Evolutionary conservation across 805 yeast species (phyloP), one percentile per base, ranked within the genome.

Genomic region (Ogataea paradorogensis): DNA sequence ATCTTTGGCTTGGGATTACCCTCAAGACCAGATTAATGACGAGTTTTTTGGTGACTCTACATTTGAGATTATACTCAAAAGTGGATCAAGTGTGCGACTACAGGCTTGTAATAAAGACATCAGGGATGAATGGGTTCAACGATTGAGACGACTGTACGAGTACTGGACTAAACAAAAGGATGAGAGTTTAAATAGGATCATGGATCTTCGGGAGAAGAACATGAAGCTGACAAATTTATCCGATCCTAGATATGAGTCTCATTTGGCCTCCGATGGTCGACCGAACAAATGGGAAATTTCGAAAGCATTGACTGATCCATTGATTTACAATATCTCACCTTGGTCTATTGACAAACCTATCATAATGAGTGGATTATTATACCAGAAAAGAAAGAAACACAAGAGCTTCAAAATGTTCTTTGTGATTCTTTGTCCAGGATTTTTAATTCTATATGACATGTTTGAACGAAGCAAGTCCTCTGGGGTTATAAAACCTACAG

Each of bases 401-500:
- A 62, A 86, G 1, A 69, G 76, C 25, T 91, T 90, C 62, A 64
- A 61, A 31, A 76, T 74, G 43, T 77, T 64, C 50, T 82, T 67
- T 58, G 85, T 77, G 7, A 69, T 86, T 1, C 65, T 88, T 11
- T 73, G 84, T 32, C 89, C 93, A 1, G 90, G 91, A 0, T 77
- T 71, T 45, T 49, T 91, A 14, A 60, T 81, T 0, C 56, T 88
- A 2, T 90, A 71, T 58, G 63, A 74, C 9, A 64, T 74, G 33
- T 74, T 65, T 44, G 59, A 65, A 27, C 65, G 89, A 41, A 66
- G 76, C 9, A 59, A 62, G 15, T 45, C 61, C 1, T 45, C 50
- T 1, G 76, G 81, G 0, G 69, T 69, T 2, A 61, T 70, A 3
- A 67, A 71, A 53, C 69, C 73, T n/a, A 65, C 66, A 3, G 53